A percentile compares a stretch with the other conserved stretches of the same genome.
phyloP scores from a whole-genome alignment of 1,284 basidiomycete species.

The Tilletia setariae region DNA sequence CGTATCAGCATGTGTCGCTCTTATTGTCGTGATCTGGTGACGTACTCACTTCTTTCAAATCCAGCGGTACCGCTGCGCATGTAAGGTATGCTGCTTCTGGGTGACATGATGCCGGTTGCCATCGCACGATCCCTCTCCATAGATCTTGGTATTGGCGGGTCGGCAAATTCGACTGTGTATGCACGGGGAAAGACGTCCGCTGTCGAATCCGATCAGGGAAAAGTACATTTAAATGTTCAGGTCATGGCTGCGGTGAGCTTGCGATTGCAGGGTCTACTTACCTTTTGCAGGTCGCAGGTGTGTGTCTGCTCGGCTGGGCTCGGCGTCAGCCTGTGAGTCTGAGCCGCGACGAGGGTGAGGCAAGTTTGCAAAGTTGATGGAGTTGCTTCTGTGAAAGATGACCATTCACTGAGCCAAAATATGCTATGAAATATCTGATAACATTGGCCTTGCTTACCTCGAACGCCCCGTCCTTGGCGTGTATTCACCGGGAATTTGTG shows the following conservation, averaged over 20 bases:
- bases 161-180: slow-evolving; percentile 63
- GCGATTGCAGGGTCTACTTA: neutral
- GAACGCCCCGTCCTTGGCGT: neutral
- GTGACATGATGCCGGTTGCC: slow-evolving; percentile 14
- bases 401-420: neutral
- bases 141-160: slow-evolving; percentile 39
- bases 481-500: neutral
- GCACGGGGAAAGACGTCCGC: slow-evolving; percentile 59
- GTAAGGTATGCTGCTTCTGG: neutral
- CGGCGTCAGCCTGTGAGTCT: neutral
- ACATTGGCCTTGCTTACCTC: slow-evolving; percentile 8
- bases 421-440: no score
- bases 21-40: neutral
- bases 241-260: neutral
- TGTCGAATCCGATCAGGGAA: neutral
- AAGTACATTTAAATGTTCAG: neutral
- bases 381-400: neutral
- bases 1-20: neutral
- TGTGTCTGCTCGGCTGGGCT: neutral
- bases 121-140: slow-evolving; percentile 12
- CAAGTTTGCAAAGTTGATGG: slow-evolving; percentile 5
- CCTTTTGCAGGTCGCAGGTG: neutral
- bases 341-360: slow-evolving; percentile 5
- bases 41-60: neutral
- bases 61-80: slow-evolving; percentile 16